Percentiles rank a stretch among this genome's conserved stretches.
These are phyloP conservation scores for Phytopythium delawarense DNA, from an alignment of 352 stramenopile genomes.

Conservation along the genomic window DNA sequence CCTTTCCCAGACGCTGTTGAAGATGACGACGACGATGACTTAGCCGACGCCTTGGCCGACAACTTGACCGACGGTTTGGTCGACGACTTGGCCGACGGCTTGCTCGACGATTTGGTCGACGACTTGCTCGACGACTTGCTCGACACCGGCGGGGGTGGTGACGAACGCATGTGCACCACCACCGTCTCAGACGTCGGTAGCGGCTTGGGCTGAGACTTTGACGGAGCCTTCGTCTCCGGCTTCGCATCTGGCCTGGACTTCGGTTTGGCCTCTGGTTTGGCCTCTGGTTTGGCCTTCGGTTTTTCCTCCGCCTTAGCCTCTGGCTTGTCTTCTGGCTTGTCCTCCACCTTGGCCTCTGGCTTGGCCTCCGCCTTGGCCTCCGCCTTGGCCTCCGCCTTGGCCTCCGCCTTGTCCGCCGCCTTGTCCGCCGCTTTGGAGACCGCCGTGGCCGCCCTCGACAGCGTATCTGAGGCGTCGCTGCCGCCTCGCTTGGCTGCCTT, in stretches of 20 bases:
- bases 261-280: neutral
- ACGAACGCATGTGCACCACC: neutral
- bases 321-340: no score
- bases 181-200: neutral
- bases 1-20: neutral
- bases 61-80: no score
- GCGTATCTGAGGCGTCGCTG: neutral
- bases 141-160: neutral
- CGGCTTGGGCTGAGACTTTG: neutral
- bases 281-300: no score
- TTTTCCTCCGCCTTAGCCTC: no score
- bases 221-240: neutral
- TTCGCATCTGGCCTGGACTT: neutral
- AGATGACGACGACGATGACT: neutral
- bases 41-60: no score
- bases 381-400: neutral
- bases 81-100: neutral
- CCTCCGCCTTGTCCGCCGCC: neutral
- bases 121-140: neutral
- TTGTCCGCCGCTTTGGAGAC: neutral
- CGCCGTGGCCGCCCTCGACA: neutral
- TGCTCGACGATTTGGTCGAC: neutral
- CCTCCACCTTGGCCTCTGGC: neutral
- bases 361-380: neutral
- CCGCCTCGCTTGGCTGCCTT: neutral